These are phyloP conservation scores for Cercospora berteroae DNA, from an alignment of 2,329 filamentous ascomycete species.

Conservation along the genomic window DNA sequence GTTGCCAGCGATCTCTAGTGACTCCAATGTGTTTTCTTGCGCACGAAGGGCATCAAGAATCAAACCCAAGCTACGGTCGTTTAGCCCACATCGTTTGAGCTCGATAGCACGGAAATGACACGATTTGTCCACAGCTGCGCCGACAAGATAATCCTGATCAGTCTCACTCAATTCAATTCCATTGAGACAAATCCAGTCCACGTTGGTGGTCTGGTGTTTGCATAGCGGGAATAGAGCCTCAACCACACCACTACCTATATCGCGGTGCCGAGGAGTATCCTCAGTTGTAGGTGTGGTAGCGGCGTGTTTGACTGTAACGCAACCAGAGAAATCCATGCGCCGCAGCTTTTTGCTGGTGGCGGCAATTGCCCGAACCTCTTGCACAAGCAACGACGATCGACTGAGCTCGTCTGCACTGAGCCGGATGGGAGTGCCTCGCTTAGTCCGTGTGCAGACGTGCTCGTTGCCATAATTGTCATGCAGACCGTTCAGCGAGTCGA, in stretches of 20 bases:
- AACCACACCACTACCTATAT: slow-evolving; percentile 66
- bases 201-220: slow-evolving; percentile 64
- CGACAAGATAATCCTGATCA: slow-evolving; percentile 66
- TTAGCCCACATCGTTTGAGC: slow-evolving; percentile 61
- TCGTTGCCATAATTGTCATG: slow-evolving; percentile 61
- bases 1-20: slow-evolving; percentile 65
- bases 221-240: slow-evolving; percentile 68
- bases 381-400: slow-evolving; percentile 60
- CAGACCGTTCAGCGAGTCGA: slow-evolving; percentile 64
- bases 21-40: slow-evolving; percentile 66
- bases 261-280: slow-evolving; percentile 47
- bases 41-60: slow-evolving; percentile 62
- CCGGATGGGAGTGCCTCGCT: slow-evolving; percentile 54
- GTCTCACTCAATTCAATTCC: slow-evolving; percentile 69
- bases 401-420: slow-evolving; percentile 55
- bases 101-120: slow-evolving; percentile 68
- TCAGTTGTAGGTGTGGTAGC: slow-evolving; percentile 42
- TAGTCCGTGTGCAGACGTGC: slow-evolving; percentile 60
- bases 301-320: slow-evolving; percentile 55
- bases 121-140: slow-evolving; percentile 63
- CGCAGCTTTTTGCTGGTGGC: slow-evolving; percentile 63
- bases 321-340: slow-evolving; percentile 64
- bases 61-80: slow-evolving; percentile 58
- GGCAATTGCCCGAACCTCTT: slow-evolving; percentile 66
- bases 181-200: slow-evolving; percentile 69